A percentile compares a stretch with the other conserved stretches of the same genome.
phyloP scores from a whole-genome alignment of 75 land plant species.

The Pinus albicaulis region DNA sequence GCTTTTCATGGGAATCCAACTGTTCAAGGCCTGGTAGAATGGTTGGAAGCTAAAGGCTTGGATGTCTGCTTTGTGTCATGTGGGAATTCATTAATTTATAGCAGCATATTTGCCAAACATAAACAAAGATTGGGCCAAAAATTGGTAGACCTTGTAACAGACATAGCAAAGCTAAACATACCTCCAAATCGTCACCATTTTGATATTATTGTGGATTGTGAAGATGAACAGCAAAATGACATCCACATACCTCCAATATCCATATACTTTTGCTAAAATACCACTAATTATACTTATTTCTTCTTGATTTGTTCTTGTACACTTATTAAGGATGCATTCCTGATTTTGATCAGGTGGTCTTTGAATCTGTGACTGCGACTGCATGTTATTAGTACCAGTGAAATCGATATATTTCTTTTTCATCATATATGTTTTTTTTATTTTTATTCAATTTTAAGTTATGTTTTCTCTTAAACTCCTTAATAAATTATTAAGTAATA shows the following conservation, averaged over 20 bases:
- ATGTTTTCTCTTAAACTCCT: too few species aligned
- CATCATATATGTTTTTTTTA: too few species aligned
- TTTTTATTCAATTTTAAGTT: too few species aligned
- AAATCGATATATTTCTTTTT: too few species aligned
- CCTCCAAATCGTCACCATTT: constrained; percentile 69
- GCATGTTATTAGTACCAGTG: too few species aligned
- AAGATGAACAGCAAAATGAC: constrained; percentile 89
- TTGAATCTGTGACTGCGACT: too few species aligned
- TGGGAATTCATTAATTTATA: constrained; percentile 76
- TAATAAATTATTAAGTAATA: too few species aligned
- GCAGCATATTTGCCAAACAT: constrained; percentile 83
- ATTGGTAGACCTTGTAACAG: constrained; percentile 66
- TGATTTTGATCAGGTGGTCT: too few species aligned
- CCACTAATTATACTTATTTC: too few species aligned
- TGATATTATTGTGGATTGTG: constrained; percentile 91
- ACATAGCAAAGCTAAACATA: constrained; percentile 70
- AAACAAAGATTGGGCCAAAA: constrained; percentile 69
- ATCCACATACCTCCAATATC: constrained; percentile 82
- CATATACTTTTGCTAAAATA: constrained; percentile 40
- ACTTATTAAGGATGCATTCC: too few species aligned
- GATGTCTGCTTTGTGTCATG: constrained; percentile 84
- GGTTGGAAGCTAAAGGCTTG: constrained; percentile 72
- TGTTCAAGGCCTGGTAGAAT: constrained; percentile 55
- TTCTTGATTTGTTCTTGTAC: too few species aligned
- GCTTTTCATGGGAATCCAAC: constrained; percentile 59